A percentile compares a stretch with the other conserved stretches of the same genome.
phyloP scores from a whole-genome alignment of 164 flowering plant genomes.

The Stephania cephalantha region DNA sequence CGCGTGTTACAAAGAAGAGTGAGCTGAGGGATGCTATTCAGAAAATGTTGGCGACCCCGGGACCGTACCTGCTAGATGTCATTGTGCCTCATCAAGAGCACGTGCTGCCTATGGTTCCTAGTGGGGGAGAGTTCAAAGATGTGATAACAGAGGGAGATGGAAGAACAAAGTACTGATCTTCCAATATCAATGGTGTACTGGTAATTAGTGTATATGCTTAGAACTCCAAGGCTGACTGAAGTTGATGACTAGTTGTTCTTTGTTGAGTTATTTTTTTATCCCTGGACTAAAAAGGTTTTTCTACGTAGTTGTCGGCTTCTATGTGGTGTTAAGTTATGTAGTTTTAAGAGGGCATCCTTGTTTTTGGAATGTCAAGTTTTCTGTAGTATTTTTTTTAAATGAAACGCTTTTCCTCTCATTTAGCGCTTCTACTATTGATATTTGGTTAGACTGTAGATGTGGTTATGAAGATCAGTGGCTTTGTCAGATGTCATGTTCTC shows the following conservation, averaged over 20 bases:
- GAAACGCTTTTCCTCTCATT: neutral
- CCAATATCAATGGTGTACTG: neutral
- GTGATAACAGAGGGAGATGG: slow-evolving; percentile 63
- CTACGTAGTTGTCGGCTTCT: neutral
- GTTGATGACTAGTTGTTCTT: neutral
- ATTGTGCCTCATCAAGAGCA: slow-evolving; percentile 78
- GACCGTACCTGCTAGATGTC: slow-evolving; percentile 64
- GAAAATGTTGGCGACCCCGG: slow-evolving; percentile 67
- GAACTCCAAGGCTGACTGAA: neutral
- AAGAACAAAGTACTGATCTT: slow-evolving; percentile 31
- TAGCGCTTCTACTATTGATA: neutral
- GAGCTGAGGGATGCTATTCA: slow-evolving; percentile 52
- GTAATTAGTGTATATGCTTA: neutral
- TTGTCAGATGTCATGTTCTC: no score
- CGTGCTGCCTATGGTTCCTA: slow-evolving; percentile 70
- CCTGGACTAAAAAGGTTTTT: neutral
- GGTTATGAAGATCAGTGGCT: neutral
- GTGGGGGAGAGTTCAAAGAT: slow-evolving; percentile 65
- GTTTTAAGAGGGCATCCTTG: neutral
- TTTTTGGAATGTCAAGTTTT: neutral
- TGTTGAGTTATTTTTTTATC: neutral
- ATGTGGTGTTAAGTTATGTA: neutral
- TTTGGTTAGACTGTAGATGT: neutral
- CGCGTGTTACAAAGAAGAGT: slow-evolving; percentile 41
- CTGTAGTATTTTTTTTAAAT: neutral